These are phyloP conservation scores for Cystofilobasidium capitatum DNA, from an alignment of 768 basidiomycete genomes.

Conservation along the genomic window DNA sequence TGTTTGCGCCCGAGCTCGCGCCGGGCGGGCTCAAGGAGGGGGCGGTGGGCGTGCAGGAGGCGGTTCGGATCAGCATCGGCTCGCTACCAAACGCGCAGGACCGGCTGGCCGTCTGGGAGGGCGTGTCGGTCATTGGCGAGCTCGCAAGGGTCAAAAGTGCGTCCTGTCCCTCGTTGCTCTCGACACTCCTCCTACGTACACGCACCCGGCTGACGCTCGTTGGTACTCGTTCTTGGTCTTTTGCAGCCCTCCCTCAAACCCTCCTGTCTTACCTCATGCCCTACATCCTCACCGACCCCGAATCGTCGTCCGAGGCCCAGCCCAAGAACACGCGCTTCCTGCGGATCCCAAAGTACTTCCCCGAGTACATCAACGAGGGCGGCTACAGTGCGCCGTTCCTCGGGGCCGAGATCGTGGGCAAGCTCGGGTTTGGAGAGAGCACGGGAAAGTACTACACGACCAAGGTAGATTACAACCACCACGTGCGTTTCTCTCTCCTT, in stretches of 20 bases:
- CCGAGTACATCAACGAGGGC: conserved; percentile 76
- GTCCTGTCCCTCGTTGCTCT: conserved; percentile 39
- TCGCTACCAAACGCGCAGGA: conserved; percentile 51
- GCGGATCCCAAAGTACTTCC: conserved; percentile 77
- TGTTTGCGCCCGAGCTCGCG: conserved; percentile 64
- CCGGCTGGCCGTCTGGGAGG: conserved; percentile 53
- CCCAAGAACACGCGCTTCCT: conserved; percentile 56
- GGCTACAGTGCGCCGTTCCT: conserved; percentile 72
- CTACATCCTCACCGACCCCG: conserved; percentile 27
- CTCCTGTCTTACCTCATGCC: conserved; percentile 20
- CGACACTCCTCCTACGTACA: neutral
- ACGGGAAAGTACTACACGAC: conserved; percentile 18
- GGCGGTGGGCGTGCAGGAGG: conserved; percentile 17
- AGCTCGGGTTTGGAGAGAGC: conserved; percentile 21
- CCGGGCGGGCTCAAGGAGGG: conserved; percentile 13
- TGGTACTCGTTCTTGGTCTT: neutral
- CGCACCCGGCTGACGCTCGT: conserved; percentile 43
- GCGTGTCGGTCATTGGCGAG: conserved; percentile 54
- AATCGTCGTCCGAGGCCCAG: conserved; percentile 46
- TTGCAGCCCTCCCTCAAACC: conserved; percentile 15
- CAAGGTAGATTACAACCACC: conserved; percentile 23
- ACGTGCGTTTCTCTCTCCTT: conserved; percentile 5
- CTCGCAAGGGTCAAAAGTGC: conserved; percentile 65
- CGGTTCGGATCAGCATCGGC: conserved; percentile 27
- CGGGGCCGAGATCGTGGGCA: conserved; percentile 73